A percentile compares a stretch with the other conserved stretches of the same genome.
Evolutionary conservation across 306 rosid genomes (phyloP).

Genomic region (Sesbania bispinosa): DNA sequence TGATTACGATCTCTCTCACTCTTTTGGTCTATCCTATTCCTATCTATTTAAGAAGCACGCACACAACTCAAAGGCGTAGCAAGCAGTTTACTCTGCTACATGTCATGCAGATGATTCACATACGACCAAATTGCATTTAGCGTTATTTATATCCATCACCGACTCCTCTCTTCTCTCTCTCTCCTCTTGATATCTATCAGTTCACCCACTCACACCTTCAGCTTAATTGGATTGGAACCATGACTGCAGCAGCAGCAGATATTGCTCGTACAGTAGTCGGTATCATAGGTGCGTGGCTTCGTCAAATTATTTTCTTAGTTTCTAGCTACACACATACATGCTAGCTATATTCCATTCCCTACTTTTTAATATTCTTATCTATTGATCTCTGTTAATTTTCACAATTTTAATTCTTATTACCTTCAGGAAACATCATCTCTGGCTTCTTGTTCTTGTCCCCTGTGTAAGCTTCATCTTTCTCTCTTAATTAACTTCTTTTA

Average conservation of each 20-base stretch:
- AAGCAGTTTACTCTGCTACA: too few relatives aligned
- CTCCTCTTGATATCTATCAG: too few relatives aligned
- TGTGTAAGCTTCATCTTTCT: conserved; percentile 48
- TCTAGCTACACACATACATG: too few relatives aligned
- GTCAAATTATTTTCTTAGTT: not conserved
- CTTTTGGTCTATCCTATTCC: too few relatives aligned
- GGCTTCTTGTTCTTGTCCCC: conserved; percentile 76
- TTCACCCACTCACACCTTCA: too few relatives aligned
- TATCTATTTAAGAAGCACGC: too few relatives aligned
- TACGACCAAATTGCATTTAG: not conserved
- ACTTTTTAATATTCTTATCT: too few relatives aligned
- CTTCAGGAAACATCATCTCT: conserved; percentile 81
- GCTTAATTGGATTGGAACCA: conserved; percentile 22
- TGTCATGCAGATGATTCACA: conserved; percentile 34
- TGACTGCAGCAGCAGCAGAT: conserved; percentile 69
- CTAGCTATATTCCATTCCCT: too few relatives aligned
- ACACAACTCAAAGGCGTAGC: conserved; percentile 19
- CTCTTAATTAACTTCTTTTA: not conserved
- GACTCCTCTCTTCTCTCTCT: too few relatives aligned
- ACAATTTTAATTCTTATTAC: not conserved
- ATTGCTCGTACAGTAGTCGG: conserved; percentile 67
- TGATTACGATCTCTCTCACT: too few relatives aligned
- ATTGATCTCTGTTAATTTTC: too few relatives aligned
- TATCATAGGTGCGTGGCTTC: conserved; percentile 41
- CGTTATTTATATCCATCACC: not conserved